A percentile compares a stretch with the other conserved stretches of the same genome.
phyloP scores from a whole-genome alignment of 1,284 basidiomycete genomes.

The Pascua guehoae region DNA sequence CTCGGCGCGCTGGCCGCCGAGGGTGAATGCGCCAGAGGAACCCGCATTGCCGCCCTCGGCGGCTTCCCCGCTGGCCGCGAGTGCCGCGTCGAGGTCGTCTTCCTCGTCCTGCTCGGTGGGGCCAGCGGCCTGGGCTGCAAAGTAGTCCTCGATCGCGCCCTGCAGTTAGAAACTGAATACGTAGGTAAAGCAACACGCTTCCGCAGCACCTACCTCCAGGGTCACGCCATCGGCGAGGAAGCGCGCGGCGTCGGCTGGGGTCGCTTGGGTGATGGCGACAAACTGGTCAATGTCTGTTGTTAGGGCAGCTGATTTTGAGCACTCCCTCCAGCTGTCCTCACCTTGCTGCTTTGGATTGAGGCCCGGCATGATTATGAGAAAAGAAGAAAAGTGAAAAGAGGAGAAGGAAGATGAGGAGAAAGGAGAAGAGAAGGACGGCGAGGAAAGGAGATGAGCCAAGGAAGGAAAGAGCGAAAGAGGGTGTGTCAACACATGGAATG shows the following conservation, averaged over 20 bases:
- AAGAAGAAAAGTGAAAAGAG: background rate
- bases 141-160: slow-evolving; percentile 47
- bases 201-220: slow-evolving; percentile 34
- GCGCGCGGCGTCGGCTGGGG: slow-evolving; percentile 35
- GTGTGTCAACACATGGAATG: too few relatives aligned
- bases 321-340: slow-evolving; percentile 8
- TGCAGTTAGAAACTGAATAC: slow-evolving; percentile 7
- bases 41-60: background rate
- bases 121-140: slow-evolving; percentile 35
- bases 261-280: slow-evolving; percentile 44
- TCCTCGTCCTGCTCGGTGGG: slow-evolving; percentile 26
- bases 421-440: too few relatives aligned
- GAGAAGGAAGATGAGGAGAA: too few relatives aligned
- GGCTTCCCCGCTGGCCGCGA: slow-evolving; percentile 9
- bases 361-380: slow-evolving; percentile 28
- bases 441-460: too few relatives aligned
- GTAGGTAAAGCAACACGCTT: background rate
- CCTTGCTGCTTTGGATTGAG: slow-evolving; percentile 35
- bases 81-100: slow-evolving; percentile 21
- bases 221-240: slow-evolving; percentile 42
- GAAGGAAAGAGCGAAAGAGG: too few relatives aligned
- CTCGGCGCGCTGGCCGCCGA: slow-evolving; percentile 30
- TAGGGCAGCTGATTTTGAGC: background rate
- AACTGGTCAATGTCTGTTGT: slow-evolving; percentile 44
- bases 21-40: slow-evolving; percentile 25